Percentiles rank a stretch among this genome's conserved stretches.
These are phyloP conservation scores for Hypomontagnella submonticulosa DNA, from an alignment of 495 filamentous ascomycete species.

Conservation along the genomic window DNA sequence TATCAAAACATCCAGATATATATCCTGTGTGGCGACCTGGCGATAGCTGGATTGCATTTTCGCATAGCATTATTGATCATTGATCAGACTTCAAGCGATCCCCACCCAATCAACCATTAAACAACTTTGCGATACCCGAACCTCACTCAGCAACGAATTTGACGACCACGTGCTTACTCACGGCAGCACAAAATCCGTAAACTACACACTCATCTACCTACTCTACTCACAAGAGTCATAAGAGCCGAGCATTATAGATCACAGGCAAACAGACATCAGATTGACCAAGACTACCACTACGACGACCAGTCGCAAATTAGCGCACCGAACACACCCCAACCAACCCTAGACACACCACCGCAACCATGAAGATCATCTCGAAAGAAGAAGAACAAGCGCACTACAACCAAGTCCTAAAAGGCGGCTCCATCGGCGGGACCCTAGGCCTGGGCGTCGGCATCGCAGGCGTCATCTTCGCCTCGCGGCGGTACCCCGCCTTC, in stretches of 20 bases:
- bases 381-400: conserved; percentile 85
- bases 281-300: too few species aligned
- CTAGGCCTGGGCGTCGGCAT: conserved; percentile 72
- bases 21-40: conserved; percentile 24
- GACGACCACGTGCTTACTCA: conserved; percentile 25
- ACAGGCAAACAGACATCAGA: too few species aligned
- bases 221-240: too few species aligned
- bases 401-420: conserved; percentile 75
- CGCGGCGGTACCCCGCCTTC: conserved; percentile 75
- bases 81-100: conserved; percentile 5
- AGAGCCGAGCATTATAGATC: too few species aligned
- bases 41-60: conserved; percentile 10
- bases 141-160: conserved; percentile 2
- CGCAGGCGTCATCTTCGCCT: conserved; percentile 70
- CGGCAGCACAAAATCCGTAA: background rate
- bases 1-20: conserved; percentile 10
- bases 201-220: too few species aligned
- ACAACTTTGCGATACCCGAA: background rate
- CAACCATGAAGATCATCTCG: conserved; percentile 90
- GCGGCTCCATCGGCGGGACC: conserved; percentile 76
- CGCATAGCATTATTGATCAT: too few species aligned
- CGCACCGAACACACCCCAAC: too few species aligned
- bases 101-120: conserved; percentile 12
- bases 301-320: too few species aligned
- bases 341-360: conserved; percentile 14